Evolutionary conservation across 208 protist genomes (phyloP), one percentile per base, ranked within the genome.

Genomic region (Trypanosoma avium): DNA sequence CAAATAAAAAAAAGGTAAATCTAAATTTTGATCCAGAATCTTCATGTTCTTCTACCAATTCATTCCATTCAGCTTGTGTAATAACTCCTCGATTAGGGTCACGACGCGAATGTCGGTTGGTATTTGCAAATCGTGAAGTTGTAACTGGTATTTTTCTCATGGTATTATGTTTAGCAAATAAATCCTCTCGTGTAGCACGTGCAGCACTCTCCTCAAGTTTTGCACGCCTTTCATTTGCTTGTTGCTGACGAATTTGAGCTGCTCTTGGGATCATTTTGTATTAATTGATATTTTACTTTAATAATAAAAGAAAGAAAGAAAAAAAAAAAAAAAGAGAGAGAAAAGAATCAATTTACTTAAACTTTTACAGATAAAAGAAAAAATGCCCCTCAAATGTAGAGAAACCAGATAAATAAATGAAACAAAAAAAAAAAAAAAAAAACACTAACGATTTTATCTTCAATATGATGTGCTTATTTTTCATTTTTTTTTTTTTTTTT

Each of bases 1-100:
- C 38, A 48, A 88, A n/a, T 26, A 81, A 35, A 48, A 70, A 72
- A 70, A 91, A 92, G 40, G 81, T 40, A 57, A 72, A 73, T 24
- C 86, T 84, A 61, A 95, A 95, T 15, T 36, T 69, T 45, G 64
- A 84, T 24, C 89, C 86, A 15, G 84, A 92, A 65, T 90, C 81
- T 46, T 92, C 84, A 60, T 87, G 74, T 45, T 82, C 60, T 54
- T 86, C 83, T 19, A 95, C 86, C 4, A 90, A 36, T 62, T 79
- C 79, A 33, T 92, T 77, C 86, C 86, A 93, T 65, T 95, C 86
- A 22, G 70, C 68, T 40, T 82, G 68, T 21, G 85, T 92, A 59
- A 95, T 95, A 38, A 95, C 38, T 33, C 82, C 82, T 19, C 75
- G 79, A 57, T 83, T 87, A 22, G 79, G 81, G 45, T 93, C 81